phyloP scores from a whole-genome alignment of 345 rosid genomes.

The Camelina laxa region DNA sequence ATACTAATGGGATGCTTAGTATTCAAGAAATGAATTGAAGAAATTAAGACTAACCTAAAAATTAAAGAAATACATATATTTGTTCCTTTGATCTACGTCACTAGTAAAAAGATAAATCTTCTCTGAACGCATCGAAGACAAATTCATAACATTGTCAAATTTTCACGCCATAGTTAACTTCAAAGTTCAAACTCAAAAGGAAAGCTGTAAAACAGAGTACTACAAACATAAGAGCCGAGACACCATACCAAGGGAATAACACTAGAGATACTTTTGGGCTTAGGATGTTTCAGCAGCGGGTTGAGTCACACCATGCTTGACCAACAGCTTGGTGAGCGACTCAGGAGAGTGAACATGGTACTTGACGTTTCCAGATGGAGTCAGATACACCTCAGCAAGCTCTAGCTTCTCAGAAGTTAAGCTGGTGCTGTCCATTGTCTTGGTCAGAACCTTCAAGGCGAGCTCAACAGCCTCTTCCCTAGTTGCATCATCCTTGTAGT shows the following conservation, averaged over 20 bases:
- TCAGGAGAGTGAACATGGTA: slow-evolving; percentile 87
- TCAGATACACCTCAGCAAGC: slow-evolving; percentile 78
- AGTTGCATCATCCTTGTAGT: slow-evolving; percentile 84
- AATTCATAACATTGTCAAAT: slow-evolving; percentile 28
- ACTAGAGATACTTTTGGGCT: slow-evolving; percentile 21
- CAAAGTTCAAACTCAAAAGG: slow-evolving; percentile 26
- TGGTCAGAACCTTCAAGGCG: slow-evolving; percentile 88
- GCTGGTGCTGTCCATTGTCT: slow-evolving; percentile 98
- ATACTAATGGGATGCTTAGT: slow-evolving; percentile 26
- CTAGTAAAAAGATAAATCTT: not conserved
- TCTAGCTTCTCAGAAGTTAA: slow-evolving; percentile 95
- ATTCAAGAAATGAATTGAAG: slow-evolving; percentile 11
- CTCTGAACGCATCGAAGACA: not conserved
- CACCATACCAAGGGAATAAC: not conserved
- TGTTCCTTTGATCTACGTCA: not conserved
- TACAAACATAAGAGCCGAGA: slow-evolving; percentile 26
- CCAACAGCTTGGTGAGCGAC: slow-evolving; percentile 74
- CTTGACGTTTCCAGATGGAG: slow-evolving; percentile 81
- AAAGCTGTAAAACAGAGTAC: slow-evolving; percentile 18
- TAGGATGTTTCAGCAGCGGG: slow-evolving; percentile 70
- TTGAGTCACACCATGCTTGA: slow-evolving; percentile 80
- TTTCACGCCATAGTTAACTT: slow-evolving; percentile 21
- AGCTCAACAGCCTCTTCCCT: slow-evolving; percentile 94
- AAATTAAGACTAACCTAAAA: not conserved
- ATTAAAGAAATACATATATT: not conserved